Base-by-base conservation (phyloP, 495 filamentous ascomycete species). In the Penicillium robsamsonii region DNA sequence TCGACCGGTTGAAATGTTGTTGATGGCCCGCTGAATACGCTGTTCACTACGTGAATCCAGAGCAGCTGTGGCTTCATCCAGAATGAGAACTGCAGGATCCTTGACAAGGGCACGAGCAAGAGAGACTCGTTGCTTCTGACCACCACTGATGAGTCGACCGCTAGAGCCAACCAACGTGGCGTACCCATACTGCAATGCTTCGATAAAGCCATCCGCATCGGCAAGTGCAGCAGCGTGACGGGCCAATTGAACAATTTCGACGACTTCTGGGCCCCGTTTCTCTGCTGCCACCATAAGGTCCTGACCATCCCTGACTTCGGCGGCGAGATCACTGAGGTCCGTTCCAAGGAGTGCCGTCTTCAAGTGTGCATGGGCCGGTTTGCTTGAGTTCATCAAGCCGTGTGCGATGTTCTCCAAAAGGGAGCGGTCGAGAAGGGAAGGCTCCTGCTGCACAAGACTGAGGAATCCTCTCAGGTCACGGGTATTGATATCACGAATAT, bases 41-140 rank as follows among this genome's bases (percentile, higher is more conserved):
- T 69, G 75, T 58, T 84, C 81, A 45, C 72, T 82, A 41, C 71
- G 63, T 4, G 81, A 81, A 64, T 84, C 81, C 2, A 84, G 43
- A 31, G 74, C 76, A 7, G 68, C 84, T 1, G 90, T 94, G 17
- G 91, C 90, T 69, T 96, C 91, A 63, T 95, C 90, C 7, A 96
- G 72, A 31, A 96, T 86, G 5, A 96, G 73, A 53, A 96, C 86
- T n/a, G 83, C 82, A 0, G 91, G 90, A 46, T 89, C 79, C 63
- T 89, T 88, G 51, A 95, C 80, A 29, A 91, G 82, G 24, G 84
- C 85, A 20, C 88, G 76, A 1, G 88, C 87, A 50, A 92, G 84
- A 10, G 87, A 77, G 6, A 89, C 65, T 20, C 85, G 73, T 58
- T 89, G 86, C 46, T 82, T 83, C 57, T 89, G 84, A 2, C 84